Evolutionary conservation across 1,139 yeast species (phyloP).

Genomic region (Petasospora fabianii): DNA sequence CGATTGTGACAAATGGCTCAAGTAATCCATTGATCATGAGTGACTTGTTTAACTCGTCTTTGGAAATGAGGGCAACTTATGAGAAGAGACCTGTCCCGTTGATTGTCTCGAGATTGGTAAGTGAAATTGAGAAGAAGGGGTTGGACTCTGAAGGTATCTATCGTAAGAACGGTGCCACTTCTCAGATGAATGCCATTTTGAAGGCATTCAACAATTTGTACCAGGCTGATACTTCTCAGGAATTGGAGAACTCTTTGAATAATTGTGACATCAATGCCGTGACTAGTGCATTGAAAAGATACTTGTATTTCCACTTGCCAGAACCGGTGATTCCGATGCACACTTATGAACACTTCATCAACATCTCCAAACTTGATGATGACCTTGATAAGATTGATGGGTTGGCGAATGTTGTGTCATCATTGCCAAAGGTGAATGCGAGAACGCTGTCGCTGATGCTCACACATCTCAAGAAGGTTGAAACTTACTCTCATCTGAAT

Average conservation of each 20-base stretch:
- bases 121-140: conserved; percentile 74
- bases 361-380: conserved; percentile 37
- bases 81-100: conserved; percentile 67
- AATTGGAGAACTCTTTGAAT: conserved; percentile 39
- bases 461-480: conserved; percentile 61
- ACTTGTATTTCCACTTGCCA: conserved; percentile 70
- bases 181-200: conserved; percentile 58
- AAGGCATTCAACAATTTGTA: conserved; percentile 34
- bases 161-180: conserved; percentile 84
- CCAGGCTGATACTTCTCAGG: conserved; percentile 31
- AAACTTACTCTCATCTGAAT: conserved; percentile 45
- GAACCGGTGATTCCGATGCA: conserved; percentile 78
- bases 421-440: conserved; percentile 67
- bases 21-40: conserved; percentile 20
- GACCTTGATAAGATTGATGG: conserved; percentile 33
- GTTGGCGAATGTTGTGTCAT: conserved; percentile 34
- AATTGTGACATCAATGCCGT: conserved; percentile 78
- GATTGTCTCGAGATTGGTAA: conserved; percentile 68
- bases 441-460: conserved; percentile 53
- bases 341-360: conserved; percentile 63
- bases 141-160: conserved; percentile 80
- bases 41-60: conserved; percentile 33
- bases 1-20: conserved; percentile 13
- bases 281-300: conserved; percentile 82
- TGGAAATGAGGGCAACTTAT: conserved; percentile 53